Conservation (phyloP, 495 filamentous ascomycete species). For the Aspergillus saccharolyticus region DNA sequence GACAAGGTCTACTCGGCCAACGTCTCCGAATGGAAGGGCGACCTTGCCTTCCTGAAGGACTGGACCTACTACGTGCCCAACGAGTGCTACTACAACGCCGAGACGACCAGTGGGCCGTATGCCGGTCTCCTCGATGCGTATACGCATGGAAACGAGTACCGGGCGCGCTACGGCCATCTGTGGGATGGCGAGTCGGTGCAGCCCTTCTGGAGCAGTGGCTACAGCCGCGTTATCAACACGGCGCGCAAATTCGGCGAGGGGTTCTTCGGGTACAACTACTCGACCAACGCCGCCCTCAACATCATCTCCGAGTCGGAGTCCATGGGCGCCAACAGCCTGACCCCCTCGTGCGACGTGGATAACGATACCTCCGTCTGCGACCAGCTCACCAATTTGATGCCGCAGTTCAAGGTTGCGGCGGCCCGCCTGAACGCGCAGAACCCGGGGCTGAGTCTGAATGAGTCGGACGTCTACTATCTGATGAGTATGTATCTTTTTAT, state of each 20-base stretch:
- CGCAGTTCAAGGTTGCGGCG: constrained; percentile 2
- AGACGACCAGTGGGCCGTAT: constrained; percentile 1
- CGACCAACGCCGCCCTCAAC: constrained; percentile 1
- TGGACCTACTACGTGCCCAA: constrained; percentile 5
- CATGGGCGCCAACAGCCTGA: neutral
- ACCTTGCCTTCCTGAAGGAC: constrained; percentile 1
- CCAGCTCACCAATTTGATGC: neutral
- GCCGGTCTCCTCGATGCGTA: neutral
- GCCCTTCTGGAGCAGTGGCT: neutral
- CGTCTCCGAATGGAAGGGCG: constrained; percentile 1
- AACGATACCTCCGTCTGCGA: neutral
- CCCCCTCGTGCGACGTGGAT: neutral
- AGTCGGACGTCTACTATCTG: neutral
- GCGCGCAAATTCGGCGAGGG: constrained; percentile 4
- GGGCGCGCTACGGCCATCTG: constrained; percentile 1
- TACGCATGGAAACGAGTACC: neutral
- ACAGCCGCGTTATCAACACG: constrained; percentile 2
- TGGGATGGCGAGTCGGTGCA: constrained; percentile 3
- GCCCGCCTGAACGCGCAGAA: neutral
- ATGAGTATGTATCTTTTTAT: constrained; percentile 1
- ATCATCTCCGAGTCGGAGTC: constrained; percentile 4
- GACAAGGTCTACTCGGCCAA: constrained; percentile 2
- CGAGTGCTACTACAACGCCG: constrained; percentile 6
- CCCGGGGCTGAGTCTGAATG: neutral
- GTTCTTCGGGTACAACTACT: constrained; percentile 4